Percentiles rank a stretch among this genome's conserved stretches.
These are phyloP conservation scores for Ophiostoma perfectum DNA, from an alignment of 2,329 filamentous ascomycete genomes.

Conservation along the genomic window DNA sequence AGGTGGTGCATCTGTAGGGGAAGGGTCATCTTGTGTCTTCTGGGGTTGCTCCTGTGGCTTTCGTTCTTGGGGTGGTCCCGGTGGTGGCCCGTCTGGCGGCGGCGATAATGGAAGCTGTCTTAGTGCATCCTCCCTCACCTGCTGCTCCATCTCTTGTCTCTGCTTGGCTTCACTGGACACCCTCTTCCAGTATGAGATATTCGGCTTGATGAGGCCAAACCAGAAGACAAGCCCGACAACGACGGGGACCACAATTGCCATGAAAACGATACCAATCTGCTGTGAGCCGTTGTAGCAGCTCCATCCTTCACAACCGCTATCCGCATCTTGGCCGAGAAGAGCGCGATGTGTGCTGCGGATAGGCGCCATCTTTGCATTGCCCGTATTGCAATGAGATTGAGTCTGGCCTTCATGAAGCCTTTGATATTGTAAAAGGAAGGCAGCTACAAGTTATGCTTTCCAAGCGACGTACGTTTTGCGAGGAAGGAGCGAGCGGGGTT, in stretches of 20 bases:
- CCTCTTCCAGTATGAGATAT: not conserved
- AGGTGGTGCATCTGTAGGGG: not conserved
- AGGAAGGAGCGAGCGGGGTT: not conserved
- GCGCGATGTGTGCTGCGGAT: not conserved
- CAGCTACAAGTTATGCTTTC: not conserved
- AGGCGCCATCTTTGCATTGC: not conserved
- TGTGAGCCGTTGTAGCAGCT: slow-evolving; percentile 37
- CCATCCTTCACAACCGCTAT: slow-evolving; percentile 35
- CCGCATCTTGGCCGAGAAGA: slow-evolving; percentile 7
- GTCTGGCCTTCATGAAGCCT: too few species aligned
- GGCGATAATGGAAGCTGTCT: not conserved
- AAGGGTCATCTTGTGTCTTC: not conserved
- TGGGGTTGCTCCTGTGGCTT: not conserved
- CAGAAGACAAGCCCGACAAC: slow-evolving; percentile 34
- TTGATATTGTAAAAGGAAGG: not conserved
- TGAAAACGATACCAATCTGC: slow-evolving; percentile 39
- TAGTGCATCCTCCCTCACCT: not conserved
- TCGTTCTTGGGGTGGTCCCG: not conserved
- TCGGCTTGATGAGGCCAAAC: slow-evolving; percentile 28
- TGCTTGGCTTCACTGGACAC: not conserved
- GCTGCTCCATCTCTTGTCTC: not conserved
- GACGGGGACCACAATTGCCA: slow-evolving; percentile 31
- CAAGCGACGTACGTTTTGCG: not conserved
- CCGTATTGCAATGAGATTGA: not conserved
- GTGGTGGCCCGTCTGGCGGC: not conserved